These are phyloP conservation scores for Chamaecyparis obtusa DNA, from an alignment of 75 land plant species.

Conservation along the genomic window DNA sequence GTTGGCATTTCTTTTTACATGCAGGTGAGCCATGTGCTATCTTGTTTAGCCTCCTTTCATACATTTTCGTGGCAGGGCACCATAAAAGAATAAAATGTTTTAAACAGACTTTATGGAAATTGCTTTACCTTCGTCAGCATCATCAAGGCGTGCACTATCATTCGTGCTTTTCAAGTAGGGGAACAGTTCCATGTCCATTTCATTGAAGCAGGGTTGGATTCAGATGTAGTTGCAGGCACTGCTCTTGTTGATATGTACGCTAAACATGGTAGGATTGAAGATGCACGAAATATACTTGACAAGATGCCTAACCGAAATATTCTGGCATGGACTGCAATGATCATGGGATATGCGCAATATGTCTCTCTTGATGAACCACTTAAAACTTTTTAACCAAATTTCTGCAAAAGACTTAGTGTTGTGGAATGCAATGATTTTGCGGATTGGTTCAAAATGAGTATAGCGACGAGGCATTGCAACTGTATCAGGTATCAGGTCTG, in stretches of 20 bases:
- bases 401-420: constrained; percentile 20
- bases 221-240: constrained; percentile 21
- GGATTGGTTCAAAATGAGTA: constrained; percentile 19
- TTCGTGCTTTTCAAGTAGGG: constrained; percentile 20
- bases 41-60: no score
- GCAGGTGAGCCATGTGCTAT: no score
- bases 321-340: constrained; percentile 33
- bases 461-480: constrained; percentile 19
- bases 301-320: constrained; percentile 17
- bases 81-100: no score
- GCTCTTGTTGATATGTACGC: constrained; percentile 48
- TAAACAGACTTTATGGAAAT: no score
- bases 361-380: constrained; percentile 19
- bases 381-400: constrained; percentile 18
- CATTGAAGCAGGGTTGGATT: constrained; percentile 23
- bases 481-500: no score
- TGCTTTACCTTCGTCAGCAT: constrained; percentile 20
- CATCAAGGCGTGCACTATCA: constrained; percentile 18
- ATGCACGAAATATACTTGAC: constrained; percentile 16
- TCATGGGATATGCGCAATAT: constrained; percentile 25
- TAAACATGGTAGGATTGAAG: constrained; percentile 26
- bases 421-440: constrained; percentile 31
- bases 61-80: no score
- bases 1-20: no score
- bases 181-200: constrained; percentile 22